Percentiles rank a stretch among this genome's conserved stretches.
Evolutionary conservation across 2,329 filamentous ascomycete genomes (phyloP).

Genomic region (Ophiosphaerella narmari): DNA sequence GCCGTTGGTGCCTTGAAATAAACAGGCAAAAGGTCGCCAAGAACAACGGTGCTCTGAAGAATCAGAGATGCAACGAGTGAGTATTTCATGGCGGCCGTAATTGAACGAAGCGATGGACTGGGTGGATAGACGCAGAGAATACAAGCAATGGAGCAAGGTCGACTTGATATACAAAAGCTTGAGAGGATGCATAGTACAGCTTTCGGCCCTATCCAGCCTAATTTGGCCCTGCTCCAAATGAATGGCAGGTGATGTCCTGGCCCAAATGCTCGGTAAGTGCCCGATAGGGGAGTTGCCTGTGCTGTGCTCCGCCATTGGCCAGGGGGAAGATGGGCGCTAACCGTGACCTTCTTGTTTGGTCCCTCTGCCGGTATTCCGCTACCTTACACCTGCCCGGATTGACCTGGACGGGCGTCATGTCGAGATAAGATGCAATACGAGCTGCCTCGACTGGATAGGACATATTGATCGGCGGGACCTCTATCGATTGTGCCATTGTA

Average conservation of each 20-base stretch:
- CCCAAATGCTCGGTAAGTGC: neutral
- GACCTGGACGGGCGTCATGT: neutral
- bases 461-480: neutral
- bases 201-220: conserved; percentile 3
- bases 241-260: conserved; percentile 6
- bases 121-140: neutral
- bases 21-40: conserved; percentile 35
- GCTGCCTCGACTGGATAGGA: neutral
- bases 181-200: neutral
- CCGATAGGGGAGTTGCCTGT: conserved; percentile 1
- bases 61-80: conserved; percentile 34
- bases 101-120: conserved; percentile 5
- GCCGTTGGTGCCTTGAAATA: conserved; percentile 38
- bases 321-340: conserved; percentile 2
- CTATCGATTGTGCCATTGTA: neutral
- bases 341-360: conserved; percentile 8
- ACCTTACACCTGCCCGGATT: conserved; percentile 3
- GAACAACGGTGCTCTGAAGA: conserved; percentile 33
- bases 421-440: conserved; percentile 1
- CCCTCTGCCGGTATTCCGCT: neutral
- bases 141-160: neutral
- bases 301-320: conserved; percentile 1
- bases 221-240: conserved; percentile 4
- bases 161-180: neutral
- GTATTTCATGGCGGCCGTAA: conserved; percentile 34